A percentile compares a stretch with the other conserved stretches of the same genome.
Evolutionary conservation across 2,329 filamentous ascomycete species (phyloP).

Genomic region (Aspergillus uvarum): DNA sequence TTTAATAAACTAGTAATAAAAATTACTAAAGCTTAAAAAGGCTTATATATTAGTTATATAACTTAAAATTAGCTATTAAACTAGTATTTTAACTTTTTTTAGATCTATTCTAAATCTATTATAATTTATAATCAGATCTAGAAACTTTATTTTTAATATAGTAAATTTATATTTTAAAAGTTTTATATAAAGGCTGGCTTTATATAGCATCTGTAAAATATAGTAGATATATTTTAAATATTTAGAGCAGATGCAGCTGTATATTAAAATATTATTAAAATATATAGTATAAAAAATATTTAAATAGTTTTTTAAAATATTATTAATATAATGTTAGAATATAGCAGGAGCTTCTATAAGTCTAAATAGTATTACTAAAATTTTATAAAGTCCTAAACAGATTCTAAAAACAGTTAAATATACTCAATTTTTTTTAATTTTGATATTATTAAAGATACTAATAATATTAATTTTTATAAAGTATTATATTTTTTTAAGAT

Average conservation of each 20-base stretch:
- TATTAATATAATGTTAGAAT: not conserved
- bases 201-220: not conserved
- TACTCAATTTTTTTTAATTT: not conserved
- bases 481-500: not conserved
- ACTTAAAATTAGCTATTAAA: not conserved
- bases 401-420: not conserved
- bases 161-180: not conserved
- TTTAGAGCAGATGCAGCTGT: not conserved
- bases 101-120: not conserved
- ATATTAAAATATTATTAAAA: not conserved
- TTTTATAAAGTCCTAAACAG: not conserved
- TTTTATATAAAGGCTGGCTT: not conserved
- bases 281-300: not conserved
- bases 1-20: not conserved
- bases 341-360: not conserved
- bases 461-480: conserved; percentile 1
- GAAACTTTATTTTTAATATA: not conserved
- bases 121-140: not conserved
- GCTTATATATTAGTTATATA: not conserved
- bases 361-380: not conserved
- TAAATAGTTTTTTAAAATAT: too few species aligned
- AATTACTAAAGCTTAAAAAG: not conserved
- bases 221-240: not conserved
- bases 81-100: not conserved
- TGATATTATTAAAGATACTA: not conserved